phyloP scores from a whole-genome alignment of 805 yeast genomes.

The Metschnikowia bowlesiae region DNA sequence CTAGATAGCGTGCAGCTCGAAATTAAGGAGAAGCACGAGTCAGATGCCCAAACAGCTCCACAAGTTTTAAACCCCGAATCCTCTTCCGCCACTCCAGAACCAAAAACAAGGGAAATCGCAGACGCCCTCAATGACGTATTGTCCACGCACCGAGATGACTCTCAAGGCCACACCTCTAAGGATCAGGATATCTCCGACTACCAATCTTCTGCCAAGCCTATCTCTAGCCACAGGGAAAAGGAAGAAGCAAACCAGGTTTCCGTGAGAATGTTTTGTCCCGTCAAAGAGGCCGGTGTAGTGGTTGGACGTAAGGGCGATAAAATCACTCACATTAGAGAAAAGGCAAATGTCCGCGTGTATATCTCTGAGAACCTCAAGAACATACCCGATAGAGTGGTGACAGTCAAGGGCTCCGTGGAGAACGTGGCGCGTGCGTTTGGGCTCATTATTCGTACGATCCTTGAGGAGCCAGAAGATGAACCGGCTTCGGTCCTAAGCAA shows the following conservation, averaged over 20 bases:
- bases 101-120: background rate
- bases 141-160: background rate
- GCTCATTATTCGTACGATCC: conserved; percentile 58
- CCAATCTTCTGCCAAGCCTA: conserved; percentile 24
- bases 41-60: conserved; percentile 41
- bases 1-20: conserved; percentile 58
- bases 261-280: conserved; percentile 70
- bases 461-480: conserved; percentile 61
- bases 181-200: background rate
- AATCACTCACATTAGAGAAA: conserved; percentile 58
- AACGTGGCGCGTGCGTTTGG: conserved; percentile 81
- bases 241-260: conserved; percentile 60
- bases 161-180: background rate
- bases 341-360: conserved; percentile 59
- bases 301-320: conserved; percentile 82
- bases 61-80: conserved; percentile 18
- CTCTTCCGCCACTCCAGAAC: background rate
- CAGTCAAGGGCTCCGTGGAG: conserved; percentile 70
- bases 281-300: conserved; percentile 67
- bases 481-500: conserved; percentile 54
- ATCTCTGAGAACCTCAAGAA: conserved; percentile 71
- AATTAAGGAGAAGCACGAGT: conserved; percentile 38
- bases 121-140: background rate
- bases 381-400: conserved; percentile 69
- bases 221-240: conserved; percentile 36